Conservation (phyloP, 257 asterid species). For the Oldenlandia corymbosa region DNA sequence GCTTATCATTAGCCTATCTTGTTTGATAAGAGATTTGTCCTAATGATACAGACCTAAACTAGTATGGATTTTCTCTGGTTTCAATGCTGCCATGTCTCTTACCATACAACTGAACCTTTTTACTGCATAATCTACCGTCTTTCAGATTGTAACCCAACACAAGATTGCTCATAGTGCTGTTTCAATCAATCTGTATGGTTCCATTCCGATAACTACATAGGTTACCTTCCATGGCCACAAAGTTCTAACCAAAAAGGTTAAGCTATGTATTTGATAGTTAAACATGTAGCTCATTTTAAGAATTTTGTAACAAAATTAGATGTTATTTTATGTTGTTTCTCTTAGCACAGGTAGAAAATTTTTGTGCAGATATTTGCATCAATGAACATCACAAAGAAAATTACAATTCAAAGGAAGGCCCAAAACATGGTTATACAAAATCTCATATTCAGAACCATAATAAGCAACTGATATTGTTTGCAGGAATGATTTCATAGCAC, state of each 20-base stretch:
- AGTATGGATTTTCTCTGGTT: not conserved
- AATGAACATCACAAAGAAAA: no score
- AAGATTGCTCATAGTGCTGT: not conserved
- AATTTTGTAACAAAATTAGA: not conserved
- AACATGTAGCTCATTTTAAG: not conserved
- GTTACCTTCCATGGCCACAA: not conserved
- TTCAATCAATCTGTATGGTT: not conserved
- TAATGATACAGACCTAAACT: not conserved
- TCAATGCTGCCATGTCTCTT: not conserved
- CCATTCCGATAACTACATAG: not conserved
- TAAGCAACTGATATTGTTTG: not conserved
- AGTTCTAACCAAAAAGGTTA: not conserved
- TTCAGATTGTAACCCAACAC: not conserved
- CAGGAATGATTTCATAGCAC: not conserved
- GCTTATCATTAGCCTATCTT: not conserved
- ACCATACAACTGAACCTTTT: not conserved
- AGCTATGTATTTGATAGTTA: not conserved
- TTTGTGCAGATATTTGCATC: not conserved
- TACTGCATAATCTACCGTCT: no score
- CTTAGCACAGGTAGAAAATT: not conserved
- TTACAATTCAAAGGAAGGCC: no score
- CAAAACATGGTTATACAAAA: not conserved
- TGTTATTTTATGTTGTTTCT: not conserved
- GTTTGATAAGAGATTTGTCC: not conserved
- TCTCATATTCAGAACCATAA: not conserved